A percentile compares a stretch with the other conserved stretches of the same genome.
Evolutionary conservation across 805 yeast species (phyloP).

Genomic region (Kuraishia piskuri): DNA sequence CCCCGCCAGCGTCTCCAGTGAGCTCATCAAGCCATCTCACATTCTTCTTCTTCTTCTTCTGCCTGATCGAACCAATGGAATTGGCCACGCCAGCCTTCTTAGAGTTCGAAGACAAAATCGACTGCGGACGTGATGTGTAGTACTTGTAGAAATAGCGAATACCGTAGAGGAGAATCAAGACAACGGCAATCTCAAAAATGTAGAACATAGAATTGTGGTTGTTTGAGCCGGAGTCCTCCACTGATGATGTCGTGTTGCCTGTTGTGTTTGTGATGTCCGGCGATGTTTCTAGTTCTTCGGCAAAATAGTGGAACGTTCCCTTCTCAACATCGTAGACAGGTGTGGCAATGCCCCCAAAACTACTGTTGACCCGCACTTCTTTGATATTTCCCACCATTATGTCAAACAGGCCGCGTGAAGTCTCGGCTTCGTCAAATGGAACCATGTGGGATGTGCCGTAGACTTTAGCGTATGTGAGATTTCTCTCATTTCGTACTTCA

Average conservation of each 20-base stretch:
- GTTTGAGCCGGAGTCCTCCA: background rate
- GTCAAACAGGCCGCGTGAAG: slow-evolving; percentile 66
- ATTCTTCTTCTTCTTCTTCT: slow-evolving; percentile 19
- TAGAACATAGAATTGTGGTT: slow-evolving; percentile 9
- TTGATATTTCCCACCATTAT: slow-evolving; percentile 26
- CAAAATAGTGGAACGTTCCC: slow-evolving; percentile 6
- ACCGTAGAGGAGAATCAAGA: slow-evolving; percentile 13
- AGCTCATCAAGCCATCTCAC: slow-evolving; percentile 25
- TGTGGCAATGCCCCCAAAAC: slow-evolving; percentile 13
- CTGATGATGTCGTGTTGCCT: background rate
- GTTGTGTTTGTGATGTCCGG: background rate
- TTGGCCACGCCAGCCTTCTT: background rate
- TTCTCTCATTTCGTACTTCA: slow-evolving; percentile 41
- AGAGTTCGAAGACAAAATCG: slow-evolving; percentile 6
- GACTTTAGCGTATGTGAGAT: slow-evolving; percentile 68
- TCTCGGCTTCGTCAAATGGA: slow-evolving; percentile 70
- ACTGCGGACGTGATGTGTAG: slow-evolving; percentile 11
- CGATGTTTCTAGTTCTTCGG: background rate
- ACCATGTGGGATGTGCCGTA: slow-evolving; percentile 89
- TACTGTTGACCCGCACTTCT: slow-evolving; percentile 10
- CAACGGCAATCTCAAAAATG: slow-evolving; percentile 14
- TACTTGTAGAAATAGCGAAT: slow-evolving; percentile 16
- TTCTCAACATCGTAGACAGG: slow-evolving; percentile 17
- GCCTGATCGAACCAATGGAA: background rate
- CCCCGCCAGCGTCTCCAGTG: slow-evolving; percentile 4